Evolutionary conservation across 495 filamentous ascomycete species (phyloP).

Genomic region (Aspergillus ellipticus): DNA sequence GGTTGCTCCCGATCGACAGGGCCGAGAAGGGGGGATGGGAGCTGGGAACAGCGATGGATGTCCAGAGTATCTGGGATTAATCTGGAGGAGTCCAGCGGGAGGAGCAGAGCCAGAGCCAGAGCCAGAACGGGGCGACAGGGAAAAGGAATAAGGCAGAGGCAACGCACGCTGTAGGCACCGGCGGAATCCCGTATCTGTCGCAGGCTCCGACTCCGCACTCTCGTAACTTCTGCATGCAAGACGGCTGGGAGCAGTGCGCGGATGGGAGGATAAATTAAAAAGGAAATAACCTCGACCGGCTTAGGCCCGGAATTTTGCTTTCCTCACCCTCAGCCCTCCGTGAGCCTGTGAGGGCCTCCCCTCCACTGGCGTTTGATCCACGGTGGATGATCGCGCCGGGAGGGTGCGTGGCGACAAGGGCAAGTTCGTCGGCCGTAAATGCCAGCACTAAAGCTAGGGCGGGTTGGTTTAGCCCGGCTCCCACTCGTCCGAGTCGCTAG

Average conservation of each 20-base stretch:
- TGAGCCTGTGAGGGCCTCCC: no score
- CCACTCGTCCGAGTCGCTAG: neutral
- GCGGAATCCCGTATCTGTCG: neutral
- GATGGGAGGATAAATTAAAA: neutral
- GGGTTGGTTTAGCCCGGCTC: neutral
- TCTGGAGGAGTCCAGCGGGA: no score
- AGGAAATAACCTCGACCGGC: neutral
- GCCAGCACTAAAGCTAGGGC: neutral
- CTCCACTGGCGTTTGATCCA: no score
- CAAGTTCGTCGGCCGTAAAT: neutral
- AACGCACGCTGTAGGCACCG: neutral
- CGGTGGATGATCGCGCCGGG: neutral
- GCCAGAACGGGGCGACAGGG: no score
- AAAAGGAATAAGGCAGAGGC: no score
- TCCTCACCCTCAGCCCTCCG: neutral
- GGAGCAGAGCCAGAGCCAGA: no score
- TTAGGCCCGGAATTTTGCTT: neutral
- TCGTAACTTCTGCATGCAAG: constrained; percentile 10
- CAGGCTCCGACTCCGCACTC: constrained; percentile 8
- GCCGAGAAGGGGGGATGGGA: no score
- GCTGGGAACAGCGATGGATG: no score
- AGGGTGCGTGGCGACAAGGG: neutral
- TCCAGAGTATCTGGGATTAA: no score
- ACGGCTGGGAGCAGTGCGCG: constrained; percentile 8
- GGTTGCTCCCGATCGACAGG: no score